phyloP scores from a whole-genome alignment of 1,139 yeast genomes.

The Suhomyces bokatorum region DNA sequence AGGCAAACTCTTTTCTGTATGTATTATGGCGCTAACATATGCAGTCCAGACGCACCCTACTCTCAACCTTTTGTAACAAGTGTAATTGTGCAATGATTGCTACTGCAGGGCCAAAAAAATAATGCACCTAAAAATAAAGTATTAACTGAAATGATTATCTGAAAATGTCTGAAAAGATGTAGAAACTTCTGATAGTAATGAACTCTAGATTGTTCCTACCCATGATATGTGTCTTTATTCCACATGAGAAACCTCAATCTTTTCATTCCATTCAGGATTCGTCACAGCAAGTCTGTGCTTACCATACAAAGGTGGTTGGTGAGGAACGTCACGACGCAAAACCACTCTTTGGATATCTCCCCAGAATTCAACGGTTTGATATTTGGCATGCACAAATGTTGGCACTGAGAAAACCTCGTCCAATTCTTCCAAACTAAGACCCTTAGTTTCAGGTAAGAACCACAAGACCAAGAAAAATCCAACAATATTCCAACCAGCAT shows the following conservation, averaged over 20 bases:
- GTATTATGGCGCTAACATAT: too few species aligned
- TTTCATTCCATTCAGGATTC: conserved; percentile 60
- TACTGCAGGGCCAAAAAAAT: too few species aligned
- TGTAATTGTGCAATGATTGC: too few species aligned
- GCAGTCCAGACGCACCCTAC: too few species aligned
- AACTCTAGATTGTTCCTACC: too few species aligned
- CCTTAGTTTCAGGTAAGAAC: conserved; percentile 71
- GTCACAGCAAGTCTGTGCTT: conserved; percentile 58
- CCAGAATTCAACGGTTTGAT: conserved; percentile 49
- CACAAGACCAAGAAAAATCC: conserved; percentile 70
- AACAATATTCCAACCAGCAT: conserved; percentile 82
- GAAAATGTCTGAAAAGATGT: too few species aligned
- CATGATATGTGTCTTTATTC: conserved; percentile 23
- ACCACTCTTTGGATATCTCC: conserved; percentile 46
- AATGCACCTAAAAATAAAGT: too few species aligned
- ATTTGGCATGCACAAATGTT: conserved; percentile 51
- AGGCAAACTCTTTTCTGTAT: too few species aligned
- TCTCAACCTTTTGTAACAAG: too few species aligned
- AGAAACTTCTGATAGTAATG: too few species aligned
- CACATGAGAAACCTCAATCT: conserved; percentile 52
- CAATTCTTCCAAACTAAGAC: conserved; percentile 67
- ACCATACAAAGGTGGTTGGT: conserved; percentile 55
- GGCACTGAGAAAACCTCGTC: conserved; percentile 69
- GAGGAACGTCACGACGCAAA: conserved; percentile 42
- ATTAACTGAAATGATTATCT: too few species aligned